phyloP scores from a whole-genome alignment of 2,329 filamentous ascomycete species.

The Coniochaeta prunicola region DNA sequence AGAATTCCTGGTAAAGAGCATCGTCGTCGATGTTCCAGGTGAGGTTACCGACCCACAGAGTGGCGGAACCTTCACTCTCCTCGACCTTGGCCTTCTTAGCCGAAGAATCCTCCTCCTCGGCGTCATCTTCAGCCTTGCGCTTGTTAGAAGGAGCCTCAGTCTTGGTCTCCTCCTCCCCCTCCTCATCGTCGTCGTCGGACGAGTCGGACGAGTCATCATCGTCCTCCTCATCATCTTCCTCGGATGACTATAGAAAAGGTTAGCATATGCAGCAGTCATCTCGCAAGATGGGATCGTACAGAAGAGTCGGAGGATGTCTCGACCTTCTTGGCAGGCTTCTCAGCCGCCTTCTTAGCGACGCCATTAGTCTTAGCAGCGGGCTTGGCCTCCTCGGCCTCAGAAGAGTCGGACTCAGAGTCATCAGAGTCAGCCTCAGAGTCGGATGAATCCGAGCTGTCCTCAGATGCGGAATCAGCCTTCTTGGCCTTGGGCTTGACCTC shows the following conservation, averaged over 20 bases:
- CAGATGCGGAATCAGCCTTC: background rate
- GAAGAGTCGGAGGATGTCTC: slow-evolving; percentile 19
- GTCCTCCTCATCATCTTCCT: background rate
- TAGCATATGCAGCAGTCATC: background rate
- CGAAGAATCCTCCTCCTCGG: slow-evolving; percentile 35
- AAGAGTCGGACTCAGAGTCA: slow-evolving; percentile 28
- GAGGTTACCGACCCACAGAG: slow-evolving; percentile 84
- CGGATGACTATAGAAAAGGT: background rate
- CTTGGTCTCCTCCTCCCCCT: slow-evolving; percentile 24
- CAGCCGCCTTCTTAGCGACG: slow-evolving; percentile 20
- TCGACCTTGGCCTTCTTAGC: slow-evolving; percentile 65
- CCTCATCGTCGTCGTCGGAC: slow-evolving; percentile 5
- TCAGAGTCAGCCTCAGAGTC: slow-evolving; percentile 32
- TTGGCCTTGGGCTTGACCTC: slow-evolving; percentile 25
- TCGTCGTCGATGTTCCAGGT: slow-evolving; percentile 89
- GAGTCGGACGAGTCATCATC: slow-evolving; percentile 5
- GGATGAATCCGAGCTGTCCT: slow-evolving; percentile 22
- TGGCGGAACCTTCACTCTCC: slow-evolving; percentile 43
- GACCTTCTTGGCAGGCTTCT: slow-evolving; percentile 22
- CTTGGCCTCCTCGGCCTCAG: slow-evolving; percentile 28
- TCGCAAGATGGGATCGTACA: background rate
- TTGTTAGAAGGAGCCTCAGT: slow-evolving; percentile 51
- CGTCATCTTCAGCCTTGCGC: slow-evolving; percentile 54
- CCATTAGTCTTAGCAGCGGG: slow-evolving; percentile 13
- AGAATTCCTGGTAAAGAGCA: slow-evolving; percentile 72